phyloP scores from a whole-genome alignment of 345 rosid species.

The Linum lewisii region DNA sequence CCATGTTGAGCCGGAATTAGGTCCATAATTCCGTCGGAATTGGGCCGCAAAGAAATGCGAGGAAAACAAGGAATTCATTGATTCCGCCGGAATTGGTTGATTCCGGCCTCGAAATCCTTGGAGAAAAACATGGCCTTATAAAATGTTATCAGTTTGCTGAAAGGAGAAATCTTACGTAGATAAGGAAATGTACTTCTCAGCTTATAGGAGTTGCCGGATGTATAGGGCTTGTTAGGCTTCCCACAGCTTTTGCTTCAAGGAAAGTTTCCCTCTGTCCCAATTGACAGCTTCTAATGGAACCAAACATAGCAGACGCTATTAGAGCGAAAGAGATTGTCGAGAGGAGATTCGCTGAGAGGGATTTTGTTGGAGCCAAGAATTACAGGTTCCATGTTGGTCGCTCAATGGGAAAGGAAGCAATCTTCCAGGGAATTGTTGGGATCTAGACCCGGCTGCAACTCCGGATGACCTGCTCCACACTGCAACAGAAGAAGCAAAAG shows the following conservation, averaged over 20 bases:
- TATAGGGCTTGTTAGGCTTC: slow-evolving; percentile 19
- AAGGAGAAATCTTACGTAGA: slow-evolving; percentile 35
- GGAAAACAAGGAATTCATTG: too few species aligned
- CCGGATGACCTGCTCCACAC: slow-evolving; percentile 82
- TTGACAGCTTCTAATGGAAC: slow-evolving; percentile 40
- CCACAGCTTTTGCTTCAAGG: slow-evolving; percentile 24
- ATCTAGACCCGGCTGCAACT: slow-evolving; percentile 95
- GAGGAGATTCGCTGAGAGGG: slow-evolving; percentile 68
- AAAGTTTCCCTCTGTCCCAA: slow-evolving; percentile 17
- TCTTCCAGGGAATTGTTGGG: slow-evolving; percentile 80
- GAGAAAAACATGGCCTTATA: too few species aligned
- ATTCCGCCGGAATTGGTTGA: too few species aligned
- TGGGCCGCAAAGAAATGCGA: too few species aligned
- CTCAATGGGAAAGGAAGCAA: slow-evolving; percentile 50
- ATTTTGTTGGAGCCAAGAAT: slow-evolving; percentile 64
- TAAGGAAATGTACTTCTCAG: slow-evolving; percentile 25
- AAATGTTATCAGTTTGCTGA: slow-evolving; percentile 11
- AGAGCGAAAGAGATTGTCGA: slow-evolving; percentile 78
- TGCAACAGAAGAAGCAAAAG: slow-evolving; percentile 28
- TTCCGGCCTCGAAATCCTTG: too few species aligned
- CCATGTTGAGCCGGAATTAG: too few species aligned
- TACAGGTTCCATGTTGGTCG: slow-evolving; percentile 85
- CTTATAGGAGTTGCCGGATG: slow-evolving; percentile 15
- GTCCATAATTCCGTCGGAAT: too few species aligned
- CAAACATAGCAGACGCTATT: slow-evolving; percentile 68